phyloP scores from a whole-genome alignment of 139 green algal genomes.

The Yamagishiella unicocca region DNA sequence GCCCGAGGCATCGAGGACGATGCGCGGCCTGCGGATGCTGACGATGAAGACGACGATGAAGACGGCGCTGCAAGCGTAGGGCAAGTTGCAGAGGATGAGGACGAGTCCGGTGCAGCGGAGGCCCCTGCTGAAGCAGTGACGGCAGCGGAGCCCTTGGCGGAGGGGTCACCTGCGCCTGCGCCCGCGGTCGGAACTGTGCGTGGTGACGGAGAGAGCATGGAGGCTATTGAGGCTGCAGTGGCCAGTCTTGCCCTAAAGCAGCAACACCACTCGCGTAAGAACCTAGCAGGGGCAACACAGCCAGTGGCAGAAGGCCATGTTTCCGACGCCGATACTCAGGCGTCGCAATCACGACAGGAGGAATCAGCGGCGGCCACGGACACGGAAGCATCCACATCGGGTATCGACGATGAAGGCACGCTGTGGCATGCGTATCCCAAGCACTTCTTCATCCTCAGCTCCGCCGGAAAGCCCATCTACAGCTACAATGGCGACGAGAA shows the following conservation, averaged over 20 bases:
- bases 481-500: conserved; percentile 77
- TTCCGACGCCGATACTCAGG: too few species aligned
- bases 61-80: conserved; percentile 22
- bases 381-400: not conserved
- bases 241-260: conserved; percentile 8
- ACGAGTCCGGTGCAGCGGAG: conserved; percentile 3
- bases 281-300: too few species aligned
- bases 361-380: not conserved
- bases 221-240: conserved; percentile 36
- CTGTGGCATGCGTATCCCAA: conserved; percentile 44
- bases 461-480: conserved; percentile 84
- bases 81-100: not conserved
- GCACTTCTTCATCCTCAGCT: conserved; percentile 87
- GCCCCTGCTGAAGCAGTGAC: not conserved
- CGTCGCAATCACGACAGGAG: too few species aligned
- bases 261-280: conserved; percentile 2
- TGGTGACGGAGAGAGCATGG: conserved; percentile 5
- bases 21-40: not conserved
- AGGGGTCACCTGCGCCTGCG: not conserved
- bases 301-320: not conserved
- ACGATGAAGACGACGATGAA: conserved; percentile 41
- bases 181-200: not conserved
- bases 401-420: not conserved
- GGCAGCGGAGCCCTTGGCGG: not conserved
- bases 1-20: not conserved